A percentile compares a stretch with the other conserved stretches of the same genome.
phyloP scores from a whole-genome alignment of 1,284 basidiomycete species.

The Coriolopsis trogii region DNA sequence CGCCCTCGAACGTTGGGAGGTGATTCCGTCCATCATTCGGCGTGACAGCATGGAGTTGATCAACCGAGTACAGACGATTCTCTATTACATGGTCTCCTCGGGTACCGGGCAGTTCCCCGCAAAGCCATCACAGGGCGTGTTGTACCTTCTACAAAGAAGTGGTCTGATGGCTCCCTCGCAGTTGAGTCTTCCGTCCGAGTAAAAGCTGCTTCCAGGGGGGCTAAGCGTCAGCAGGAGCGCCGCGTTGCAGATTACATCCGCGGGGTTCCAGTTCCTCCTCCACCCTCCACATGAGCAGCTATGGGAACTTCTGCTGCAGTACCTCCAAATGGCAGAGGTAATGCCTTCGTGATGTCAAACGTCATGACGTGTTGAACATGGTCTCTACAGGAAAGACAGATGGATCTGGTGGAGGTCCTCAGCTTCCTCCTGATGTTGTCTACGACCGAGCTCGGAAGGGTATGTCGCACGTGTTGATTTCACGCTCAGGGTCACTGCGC shows the following conservation, averaged over 20 bases:
- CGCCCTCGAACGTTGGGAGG: slow-evolving; percentile 95
- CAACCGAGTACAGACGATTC: slow-evolving; percentile 69
- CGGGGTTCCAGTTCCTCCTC: slow-evolving; percentile 96
- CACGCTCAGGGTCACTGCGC: slow-evolving; percentile 11
- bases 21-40: slow-evolving; percentile 36
- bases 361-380: slow-evolving; percentile 5
- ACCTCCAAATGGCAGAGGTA: slow-evolving; percentile 83
- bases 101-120: slow-evolving; percentile 69
- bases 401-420: slow-evolving; percentile 94
- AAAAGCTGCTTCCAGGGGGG: too few relatives aligned
- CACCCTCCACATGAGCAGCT: slow-evolving; percentile 96
- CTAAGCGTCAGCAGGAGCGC: slow-evolving; percentile 44
- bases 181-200: background rate
- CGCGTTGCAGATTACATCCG: slow-evolving; percentile 85
- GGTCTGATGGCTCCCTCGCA: slow-evolving; percentile 73
- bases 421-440: slow-evolving; percentile 96
- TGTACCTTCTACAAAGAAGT: slow-evolving; percentile 82
- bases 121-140: slow-evolving; percentile 80
- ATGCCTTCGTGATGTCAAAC: slow-evolving; percentile 20
- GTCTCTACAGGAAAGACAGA: slow-evolving; percentile 68
- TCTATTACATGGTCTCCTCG: slow-evolving; percentile 99
- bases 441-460: slow-evolving; percentile 89
- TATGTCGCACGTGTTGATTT: slow-evolving; percentile 38
- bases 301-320: slow-evolving; percentile 96
- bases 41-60: slow-evolving; percentile 7